Evolutionary conservation across 2,329 filamentous ascomycete genomes (phyloP).

Genomic region (Aspergillus thermomutatus): DNA sequence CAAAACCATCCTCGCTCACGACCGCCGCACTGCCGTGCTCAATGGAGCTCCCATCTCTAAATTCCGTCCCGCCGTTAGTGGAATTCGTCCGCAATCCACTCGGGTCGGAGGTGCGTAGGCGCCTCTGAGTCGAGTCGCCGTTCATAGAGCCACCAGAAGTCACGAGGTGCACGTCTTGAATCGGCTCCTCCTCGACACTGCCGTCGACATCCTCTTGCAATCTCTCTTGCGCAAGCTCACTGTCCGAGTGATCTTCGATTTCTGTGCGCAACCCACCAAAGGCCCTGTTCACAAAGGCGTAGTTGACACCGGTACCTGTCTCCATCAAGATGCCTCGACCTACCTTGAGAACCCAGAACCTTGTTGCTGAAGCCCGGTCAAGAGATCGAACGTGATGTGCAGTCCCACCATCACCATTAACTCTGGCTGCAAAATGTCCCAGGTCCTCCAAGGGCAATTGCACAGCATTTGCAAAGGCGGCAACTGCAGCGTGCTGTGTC

Average conservation of each 20-base stretch:
- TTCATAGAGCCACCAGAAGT: constrained; percentile 4
- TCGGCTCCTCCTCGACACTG: constrained; percentile 44
- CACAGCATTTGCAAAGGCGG: constrained; percentile 54
- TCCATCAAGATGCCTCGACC: constrained; percentile 59
- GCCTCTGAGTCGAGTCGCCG: background rate
- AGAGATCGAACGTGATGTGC: constrained; percentile 28
- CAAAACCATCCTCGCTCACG: background rate
- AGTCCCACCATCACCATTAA: constrained; percentile 12
- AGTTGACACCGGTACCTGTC: constrained; percentile 54
- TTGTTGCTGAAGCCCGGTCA: constrained; percentile 31
- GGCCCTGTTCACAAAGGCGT: constrained; percentile 56
- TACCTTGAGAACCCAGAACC: constrained; percentile 60
- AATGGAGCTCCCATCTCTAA: constrained; percentile 13
- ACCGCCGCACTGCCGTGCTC: background rate
- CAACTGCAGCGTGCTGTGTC: constrained; percentile 54
- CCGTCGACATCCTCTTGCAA: constrained; percentile 49
- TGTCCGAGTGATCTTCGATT: constrained; percentile 34
- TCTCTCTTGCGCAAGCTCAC: constrained; percentile 42
- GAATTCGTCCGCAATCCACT: background rate
- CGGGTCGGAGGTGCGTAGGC: background rate
- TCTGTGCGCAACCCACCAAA: constrained; percentile 58
- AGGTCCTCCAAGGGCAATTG: constrained; percentile 52
- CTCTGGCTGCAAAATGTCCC: constrained; percentile 36
- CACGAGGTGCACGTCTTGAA: constrained; percentile 35
- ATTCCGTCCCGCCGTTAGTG: constrained; percentile 13